Base-by-base conservation (phyloP, 169 alveolate genomes). In the Babesia gibsoni region DNA sequence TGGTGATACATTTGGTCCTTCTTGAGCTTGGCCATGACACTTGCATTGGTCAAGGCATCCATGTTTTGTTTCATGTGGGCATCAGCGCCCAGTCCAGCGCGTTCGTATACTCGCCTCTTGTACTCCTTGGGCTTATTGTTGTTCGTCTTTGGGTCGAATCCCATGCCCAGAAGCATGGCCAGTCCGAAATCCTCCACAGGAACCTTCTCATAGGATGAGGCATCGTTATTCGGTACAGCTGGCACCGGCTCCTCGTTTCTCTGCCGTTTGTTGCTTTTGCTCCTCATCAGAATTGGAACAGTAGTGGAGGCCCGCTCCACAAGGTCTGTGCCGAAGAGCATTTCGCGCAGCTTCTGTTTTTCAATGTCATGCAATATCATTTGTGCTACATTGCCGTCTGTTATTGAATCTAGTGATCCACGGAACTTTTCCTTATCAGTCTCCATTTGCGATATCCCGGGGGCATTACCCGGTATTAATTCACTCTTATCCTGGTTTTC, bases 131-230 rank as follows among this genome's bases (percentile, higher is more conserved):
- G 90, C 43, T 52, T 30, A 46, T 73, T 73, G 20, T 78, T 65
- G 52, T 65, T 54, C 41, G 18, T 83, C 18, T 59, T 41, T 14
- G 91, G 91, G 72, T 83, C 80, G 63, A 37, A 83, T 23, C 90
- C 90, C 90, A 83, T 83, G 14, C 90, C 90, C 90, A 82, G 9
- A 23, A 83, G 72, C 90, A 83, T 83, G 14, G 91, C 91, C 54
- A 83, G 54, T 25, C 90, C 90, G 36, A 81, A 83, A 14, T 73
- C 35, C 32, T 83, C 90, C 20, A 83, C 84, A 1, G 91, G 90
- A 14, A 83, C 78, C 23, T 77, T 58, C 20, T 83, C 90, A 42
- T 83, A 83, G 18, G 42, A 3, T 14, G 50, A 46, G 30, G 29
- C 65, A 33, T 49, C 66, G 41, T 25, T 45, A 4, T 32, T 20